These are phyloP conservation scores for Diaporthe destruens DNA, from an alignment of 2,329 filamentous ascomycete species.

Conservation along the genomic window DNA sequence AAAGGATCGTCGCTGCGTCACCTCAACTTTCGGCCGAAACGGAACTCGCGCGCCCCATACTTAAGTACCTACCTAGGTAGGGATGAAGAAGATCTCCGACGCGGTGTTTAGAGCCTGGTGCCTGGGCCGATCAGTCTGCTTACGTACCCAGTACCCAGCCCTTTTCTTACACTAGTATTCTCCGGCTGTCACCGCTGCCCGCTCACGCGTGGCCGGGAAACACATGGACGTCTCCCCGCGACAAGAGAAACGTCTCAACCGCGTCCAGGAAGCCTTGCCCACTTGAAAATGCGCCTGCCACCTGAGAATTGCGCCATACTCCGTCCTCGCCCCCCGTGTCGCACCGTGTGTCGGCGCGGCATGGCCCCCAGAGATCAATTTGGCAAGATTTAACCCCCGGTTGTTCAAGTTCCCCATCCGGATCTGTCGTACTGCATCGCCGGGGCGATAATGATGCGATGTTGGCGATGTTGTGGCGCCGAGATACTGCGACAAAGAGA, in stretches of 20 bases:
- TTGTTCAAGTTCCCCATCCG: background rate
- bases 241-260: background rate
- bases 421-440: background rate
- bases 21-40: constrained; percentile 25
- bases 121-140: background rate
- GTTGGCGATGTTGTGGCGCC: background rate
- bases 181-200: constrained; percentile 6
- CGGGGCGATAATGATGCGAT: background rate
- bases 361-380: background rate
- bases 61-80: too few relatives aligned
- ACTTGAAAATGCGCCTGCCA: too few relatives aligned
- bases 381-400: background rate
- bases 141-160: background rate
- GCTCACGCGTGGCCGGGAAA: constrained; percentile 14
- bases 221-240: background rate
- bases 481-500: too few relatives aligned
- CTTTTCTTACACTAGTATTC: background rate
- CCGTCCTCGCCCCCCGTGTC: background rate
- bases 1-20: constrained; percentile 2
- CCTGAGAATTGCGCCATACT: constrained; percentile 8
- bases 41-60: constrained; percentile 1
- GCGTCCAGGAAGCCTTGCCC: background rate
- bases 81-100: constrained; percentile 19
- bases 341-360: background rate
- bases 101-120: background rate